These are phyloP conservation scores for Mycosarcoma maydis DNA, from an alignment of 1,284 basidiomycete species.

Conservation along the genomic window DNA sequence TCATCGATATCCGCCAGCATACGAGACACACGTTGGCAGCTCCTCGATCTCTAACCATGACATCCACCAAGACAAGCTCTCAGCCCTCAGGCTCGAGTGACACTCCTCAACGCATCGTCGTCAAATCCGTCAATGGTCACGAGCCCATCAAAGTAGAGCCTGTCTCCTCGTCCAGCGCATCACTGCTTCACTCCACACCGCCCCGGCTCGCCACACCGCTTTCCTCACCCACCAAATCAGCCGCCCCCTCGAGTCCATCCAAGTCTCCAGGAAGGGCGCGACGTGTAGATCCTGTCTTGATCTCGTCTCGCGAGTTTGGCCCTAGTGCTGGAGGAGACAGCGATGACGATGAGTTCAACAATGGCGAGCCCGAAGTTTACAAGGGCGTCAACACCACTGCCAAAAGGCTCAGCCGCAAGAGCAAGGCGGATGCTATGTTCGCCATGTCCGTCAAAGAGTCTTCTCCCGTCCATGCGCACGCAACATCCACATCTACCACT, in stretches of 20 bases:
- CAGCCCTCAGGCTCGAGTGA: conserved; percentile 14
- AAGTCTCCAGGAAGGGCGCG: conserved; percentile 37
- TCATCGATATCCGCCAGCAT: neutral
- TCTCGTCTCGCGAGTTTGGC: conserved; percentile 45
- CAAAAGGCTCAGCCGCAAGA: conserved; percentile 47
- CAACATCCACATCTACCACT: neutral
- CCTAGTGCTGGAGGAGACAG: conserved; percentile 39
- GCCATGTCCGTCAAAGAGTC: conserved; percentile 28
- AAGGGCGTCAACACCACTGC: conserved; percentile 18
- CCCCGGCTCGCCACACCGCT: conserved; percentile 22
- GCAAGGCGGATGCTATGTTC: conserved; percentile 48
- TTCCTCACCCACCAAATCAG: conserved; percentile 31
- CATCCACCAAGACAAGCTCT: conserved; percentile 16
- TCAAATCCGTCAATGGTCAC: conserved; percentile 46
- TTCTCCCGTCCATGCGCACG: neutral
- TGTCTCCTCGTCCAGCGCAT: conserved; percentile 5
- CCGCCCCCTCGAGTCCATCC: conserved; percentile 19
- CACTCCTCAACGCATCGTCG: conserved; percentile 42
- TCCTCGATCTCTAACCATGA: conserved; percentile 5
- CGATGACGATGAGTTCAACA: conserved; percentile 25
- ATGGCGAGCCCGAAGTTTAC: conserved; percentile 30
- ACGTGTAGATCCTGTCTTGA: conserved; percentile 36
- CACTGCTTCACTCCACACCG: conserved; percentile 7
- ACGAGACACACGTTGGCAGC: neutral
- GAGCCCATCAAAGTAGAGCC: conserved; percentile 38